Evolutionary conservation across 1,139 yeast genomes (phyloP).

Genomic region (Sugiyamaella xylanicola): DNA sequence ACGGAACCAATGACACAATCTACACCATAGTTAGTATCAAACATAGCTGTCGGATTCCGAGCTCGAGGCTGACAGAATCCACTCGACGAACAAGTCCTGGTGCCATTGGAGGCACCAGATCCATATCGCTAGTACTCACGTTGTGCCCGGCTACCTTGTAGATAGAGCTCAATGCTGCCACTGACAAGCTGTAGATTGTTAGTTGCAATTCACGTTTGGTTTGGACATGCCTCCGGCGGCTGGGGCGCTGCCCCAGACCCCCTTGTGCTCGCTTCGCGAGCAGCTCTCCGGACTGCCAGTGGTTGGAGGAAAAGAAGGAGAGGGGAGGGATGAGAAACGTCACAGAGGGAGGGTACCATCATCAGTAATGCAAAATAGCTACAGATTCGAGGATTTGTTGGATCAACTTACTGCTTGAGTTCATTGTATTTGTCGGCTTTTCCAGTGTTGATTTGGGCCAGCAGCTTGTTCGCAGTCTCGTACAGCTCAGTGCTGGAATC

Average conservation of each 20-base stretch:
- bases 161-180: conserved; percentile 32
- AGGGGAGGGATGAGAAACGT: no score
- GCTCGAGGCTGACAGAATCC: no score
- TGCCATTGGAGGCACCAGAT: no score
- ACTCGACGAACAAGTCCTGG: no score
- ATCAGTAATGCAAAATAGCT: no score
- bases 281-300: no score
- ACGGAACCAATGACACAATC: conserved; percentile 41
- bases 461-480: conserved; percentile 38
- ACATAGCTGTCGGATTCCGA: no score
- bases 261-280: neutral
- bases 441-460: conserved; percentile 34
- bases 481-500: conserved; percentile 32
- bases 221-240: neutral
- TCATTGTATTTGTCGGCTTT: conserved; percentile 38
- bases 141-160: conserved; percentile 36
- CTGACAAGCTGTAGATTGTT: conserved; percentile 30
- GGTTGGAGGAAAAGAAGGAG: no score
- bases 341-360: no score
- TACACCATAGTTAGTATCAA: conserved; percentile 14
- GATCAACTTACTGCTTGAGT: conserved; percentile 36
- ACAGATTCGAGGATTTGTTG: no score
- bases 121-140: no score
- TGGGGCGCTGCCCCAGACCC: neutral
- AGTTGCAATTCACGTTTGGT: neutral